Base-by-base conservation (phyloP, 495 filamentous ascomycete genomes). In the Physcia stellaris region DNA sequence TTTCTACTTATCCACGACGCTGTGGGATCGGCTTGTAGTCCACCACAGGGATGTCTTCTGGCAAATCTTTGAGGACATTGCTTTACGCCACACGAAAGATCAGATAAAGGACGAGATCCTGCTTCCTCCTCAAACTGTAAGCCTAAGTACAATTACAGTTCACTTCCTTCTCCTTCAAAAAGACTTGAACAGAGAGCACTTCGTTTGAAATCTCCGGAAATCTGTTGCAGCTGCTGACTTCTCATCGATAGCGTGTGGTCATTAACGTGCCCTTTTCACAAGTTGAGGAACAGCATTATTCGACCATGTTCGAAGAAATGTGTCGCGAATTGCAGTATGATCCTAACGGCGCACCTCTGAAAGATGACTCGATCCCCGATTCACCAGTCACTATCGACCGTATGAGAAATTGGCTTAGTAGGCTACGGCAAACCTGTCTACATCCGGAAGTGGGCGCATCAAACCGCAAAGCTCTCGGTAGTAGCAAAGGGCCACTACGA, bases 271-370 rank as follows among this genome's bases (percentile, higher is more conserved):
- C 88, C 0, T 95, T 95, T 50, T 84, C 77, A 2, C 69, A 80
- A 1, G 68, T 94, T 13, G 90, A 98, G 51, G 80, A 94, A 47
- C 82, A 94, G 50, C 73, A 86, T 40, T 98, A 98, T 50, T 60
- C 64, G 13, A 67, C 72, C 26, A 51, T 87, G 2, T 84, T 83
- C 40, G 65, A 73, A 23, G 59, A 83, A 50, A 85, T 94, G 70
- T 77, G 74, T 29, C 63, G 68, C 5, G 70, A 72, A 0, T 78
- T 71, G 42, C 78, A 78, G 1, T 52, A 95, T 6, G 68, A 79
- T 47, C 41, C 54, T 9, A 59, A 73, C 7, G 87, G 88, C 0
- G 61, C 60, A 7, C 80, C 84, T 2, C 32, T 72, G 2, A 41
- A 32, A 2, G 68, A 63, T 10, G 62, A 70, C 11, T 86, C 78